A percentile compares a stretch with the other conserved stretches of the same genome.
Evolutionary conservation across 1,284 basidiomycete genomes (phyloP).

Genomic region (Leccinum pachyderme): DNA sequence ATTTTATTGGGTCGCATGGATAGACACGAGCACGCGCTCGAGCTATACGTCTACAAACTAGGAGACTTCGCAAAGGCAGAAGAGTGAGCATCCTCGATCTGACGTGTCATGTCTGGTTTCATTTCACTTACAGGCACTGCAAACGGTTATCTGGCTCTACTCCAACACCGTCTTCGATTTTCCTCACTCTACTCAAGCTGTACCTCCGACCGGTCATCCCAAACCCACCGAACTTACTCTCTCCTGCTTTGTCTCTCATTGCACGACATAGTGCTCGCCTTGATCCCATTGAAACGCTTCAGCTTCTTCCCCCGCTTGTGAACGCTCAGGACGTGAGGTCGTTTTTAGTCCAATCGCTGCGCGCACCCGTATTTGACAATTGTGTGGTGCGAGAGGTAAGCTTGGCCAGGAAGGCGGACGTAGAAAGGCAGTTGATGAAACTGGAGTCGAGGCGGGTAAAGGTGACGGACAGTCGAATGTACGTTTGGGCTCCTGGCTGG

Average conservation of each 20-base stretch:
- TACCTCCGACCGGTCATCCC: slow-evolving; percentile 75
- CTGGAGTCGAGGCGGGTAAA: slow-evolving; percentile 84
- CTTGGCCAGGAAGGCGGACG: slow-evolving; percentile 70
- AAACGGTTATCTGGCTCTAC: slow-evolving; percentile 69
- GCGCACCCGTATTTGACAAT: slow-evolving; percentile 65
- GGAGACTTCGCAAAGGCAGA: slow-evolving; percentile 85
- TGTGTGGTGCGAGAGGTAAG: slow-evolving; percentile 66
- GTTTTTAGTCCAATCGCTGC: slow-evolving; percentile 77
- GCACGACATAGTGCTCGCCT: slow-evolving; percentile 79
- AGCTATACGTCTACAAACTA: slow-evolving; percentile 88
- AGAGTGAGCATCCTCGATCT: slow-evolving; percentile 51
- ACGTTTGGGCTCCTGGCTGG: slow-evolving; percentile 27
- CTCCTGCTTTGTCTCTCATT: slow-evolving; percentile 83
- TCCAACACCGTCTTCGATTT: slow-evolving; percentile 65
- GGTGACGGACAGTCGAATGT: slow-evolving; percentile 91
- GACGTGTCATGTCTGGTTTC: neutral
- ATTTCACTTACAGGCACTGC: slow-evolving; percentile 68
- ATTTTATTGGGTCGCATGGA: slow-evolving; percentile 87
- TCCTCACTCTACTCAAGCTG: slow-evolving; percentile 81
- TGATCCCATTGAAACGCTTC: slow-evolving; percentile 77
- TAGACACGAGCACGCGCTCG: slow-evolving; percentile 89
- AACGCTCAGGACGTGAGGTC: slow-evolving; percentile 74
- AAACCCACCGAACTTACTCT: slow-evolving; percentile 53
- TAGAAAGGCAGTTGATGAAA: slow-evolving; percentile 68
- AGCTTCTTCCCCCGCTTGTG: slow-evolving; percentile 86